Conservation (phyloP, 306 rosid species). For the Casuarina glauca region DNA sequence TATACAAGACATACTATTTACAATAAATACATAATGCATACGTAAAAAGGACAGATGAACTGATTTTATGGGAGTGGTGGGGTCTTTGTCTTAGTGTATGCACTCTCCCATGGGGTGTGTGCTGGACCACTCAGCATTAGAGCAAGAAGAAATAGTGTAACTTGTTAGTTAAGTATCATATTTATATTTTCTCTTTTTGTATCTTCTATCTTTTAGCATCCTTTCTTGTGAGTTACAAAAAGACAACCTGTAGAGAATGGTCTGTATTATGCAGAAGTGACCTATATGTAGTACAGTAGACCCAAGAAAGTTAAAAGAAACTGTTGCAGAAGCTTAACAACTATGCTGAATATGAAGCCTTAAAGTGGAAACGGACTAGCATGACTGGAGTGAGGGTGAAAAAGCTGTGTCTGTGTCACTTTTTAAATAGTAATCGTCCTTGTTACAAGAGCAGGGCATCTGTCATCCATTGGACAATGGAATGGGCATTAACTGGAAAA, state of each 20-base stretch:
- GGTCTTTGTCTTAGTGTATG: slow-evolving; percentile 35
- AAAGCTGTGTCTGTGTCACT: slow-evolving; percentile 8
- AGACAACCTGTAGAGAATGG: slow-evolving; percentile 2
- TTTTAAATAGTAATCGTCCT: neutral
- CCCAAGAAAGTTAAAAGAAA: neutral
- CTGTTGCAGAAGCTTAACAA: neutral
- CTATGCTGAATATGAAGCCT: neutral
- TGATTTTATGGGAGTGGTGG: slow-evolving; percentile 52
- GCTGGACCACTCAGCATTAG: slow-evolving; percentile 46
- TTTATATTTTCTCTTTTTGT: slow-evolving; percentile 3
- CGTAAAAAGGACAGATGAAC: slow-evolving; percentile 53
- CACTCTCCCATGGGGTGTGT: slow-evolving; percentile 40
- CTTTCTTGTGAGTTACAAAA: slow-evolving; percentile 15
- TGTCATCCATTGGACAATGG: slow-evolving; percentile 2
- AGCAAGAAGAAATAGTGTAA: slow-evolving; percentile 30
- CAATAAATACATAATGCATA: slow-evolving; percentile 76
- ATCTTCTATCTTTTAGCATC: slow-evolving; percentile 2
- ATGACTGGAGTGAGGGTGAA: neutral
- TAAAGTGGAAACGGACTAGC: neutral
- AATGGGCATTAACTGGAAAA: neutral
- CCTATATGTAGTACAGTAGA: slow-evolving; percentile 4
- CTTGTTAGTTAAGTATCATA: slow-evolving; percentile 31
- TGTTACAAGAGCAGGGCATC: neutral
- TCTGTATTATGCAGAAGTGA: neutral
- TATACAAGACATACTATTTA: slow-evolving; percentile 78